Evolutionary conservation across 139 green algal species (phyloP).

Genomic region (Chlamydomonas sphaeroides): DNA sequence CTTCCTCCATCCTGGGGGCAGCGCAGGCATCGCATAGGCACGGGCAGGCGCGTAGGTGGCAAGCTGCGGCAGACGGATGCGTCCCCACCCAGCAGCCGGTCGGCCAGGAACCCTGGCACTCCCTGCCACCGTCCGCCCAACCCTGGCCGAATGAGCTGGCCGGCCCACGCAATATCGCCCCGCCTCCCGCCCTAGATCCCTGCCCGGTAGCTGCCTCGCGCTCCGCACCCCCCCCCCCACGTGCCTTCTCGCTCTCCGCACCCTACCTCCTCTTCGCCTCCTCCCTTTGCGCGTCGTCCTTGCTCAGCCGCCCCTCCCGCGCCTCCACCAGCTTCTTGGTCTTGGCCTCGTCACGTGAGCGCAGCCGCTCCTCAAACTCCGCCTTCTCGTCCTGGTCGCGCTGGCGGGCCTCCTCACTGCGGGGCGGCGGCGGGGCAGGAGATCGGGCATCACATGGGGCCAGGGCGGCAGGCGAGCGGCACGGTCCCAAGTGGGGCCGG

Average conservation of each 20-base stretch:
- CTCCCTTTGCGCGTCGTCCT: constrained; percentile 56
- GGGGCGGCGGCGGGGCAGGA: background rate
- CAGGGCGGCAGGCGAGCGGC: too few relatives aligned
- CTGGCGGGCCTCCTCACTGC: constrained; percentile 20
- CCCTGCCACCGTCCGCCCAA: too few relatives aligned
- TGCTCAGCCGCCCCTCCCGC: constrained; percentile 41
- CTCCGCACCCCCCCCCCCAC: background rate
- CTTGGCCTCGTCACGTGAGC: constrained; percentile 42
- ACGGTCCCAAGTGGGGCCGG: too few relatives aligned
- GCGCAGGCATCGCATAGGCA: too few relatives aligned
- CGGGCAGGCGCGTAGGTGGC: too few relatives aligned
- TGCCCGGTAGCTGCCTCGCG: too few relatives aligned
- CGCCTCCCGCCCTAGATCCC: too few relatives aligned
- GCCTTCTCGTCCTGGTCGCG: constrained; percentile 69
- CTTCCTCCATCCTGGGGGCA: constrained; percentile 51
- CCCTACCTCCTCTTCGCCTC: constrained; percentile 38
- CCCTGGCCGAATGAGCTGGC: too few relatives aligned
- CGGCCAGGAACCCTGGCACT: too few relatives aligned
- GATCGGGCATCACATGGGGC: background rate
- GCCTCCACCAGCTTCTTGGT: constrained; percentile 67
- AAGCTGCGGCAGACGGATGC: too few relatives aligned
- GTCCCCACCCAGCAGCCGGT: too few relatives aligned
- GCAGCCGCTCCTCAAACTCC: constrained; percentile 87
- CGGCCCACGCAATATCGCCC: too few relatives aligned
- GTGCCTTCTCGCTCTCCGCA: background rate